Conservation (phyloP, 306 rosid species). For the Fagus sylvatica region DNA sequence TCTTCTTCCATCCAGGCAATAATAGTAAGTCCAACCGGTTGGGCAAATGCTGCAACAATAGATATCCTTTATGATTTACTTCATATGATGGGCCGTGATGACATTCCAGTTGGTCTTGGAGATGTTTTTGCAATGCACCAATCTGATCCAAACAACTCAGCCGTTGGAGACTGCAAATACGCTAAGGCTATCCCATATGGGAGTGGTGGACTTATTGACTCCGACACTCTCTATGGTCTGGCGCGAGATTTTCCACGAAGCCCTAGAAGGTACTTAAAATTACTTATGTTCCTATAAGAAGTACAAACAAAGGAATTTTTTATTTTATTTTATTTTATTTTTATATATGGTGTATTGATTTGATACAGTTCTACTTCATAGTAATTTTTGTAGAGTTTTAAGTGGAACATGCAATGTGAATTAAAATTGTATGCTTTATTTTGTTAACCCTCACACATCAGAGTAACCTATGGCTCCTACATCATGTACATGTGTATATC, state of each 20-base stretch:
- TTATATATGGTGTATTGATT: no score
- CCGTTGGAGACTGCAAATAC: constrained; percentile 71
- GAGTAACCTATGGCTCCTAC: no score
- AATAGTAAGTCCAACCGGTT: constrained; percentile 84
- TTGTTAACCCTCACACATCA: no score
- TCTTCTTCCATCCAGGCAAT: constrained; percentile 54
- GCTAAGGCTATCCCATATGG: constrained; percentile 81
- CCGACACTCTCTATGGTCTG: constrained; percentile 89
- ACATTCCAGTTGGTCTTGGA: constrained; percentile 80
- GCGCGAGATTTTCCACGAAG: constrained; percentile 79
- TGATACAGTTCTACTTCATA: no score
- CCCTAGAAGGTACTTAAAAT: constrained; percentile 66
- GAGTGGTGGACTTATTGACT: constrained; percentile 78
- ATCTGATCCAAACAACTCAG: constrained; percentile 43
- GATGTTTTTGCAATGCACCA: constrained; percentile 69
- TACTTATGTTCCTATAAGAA: no score
- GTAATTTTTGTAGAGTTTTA: no score
- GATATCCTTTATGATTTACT: constrained; percentile 74
- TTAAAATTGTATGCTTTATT: no score
- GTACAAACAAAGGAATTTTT: no score
- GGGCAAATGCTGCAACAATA: constrained; percentile 94
- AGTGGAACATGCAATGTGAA: no score
- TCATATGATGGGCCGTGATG: constrained; percentile 99
- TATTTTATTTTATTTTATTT: no score
- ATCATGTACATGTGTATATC: no score